Evolutionary conservation across 805 yeast species (phyloP), one percentile per base, ranked within the genome.

Genomic region (Metschnikowia orientalis): DNA sequence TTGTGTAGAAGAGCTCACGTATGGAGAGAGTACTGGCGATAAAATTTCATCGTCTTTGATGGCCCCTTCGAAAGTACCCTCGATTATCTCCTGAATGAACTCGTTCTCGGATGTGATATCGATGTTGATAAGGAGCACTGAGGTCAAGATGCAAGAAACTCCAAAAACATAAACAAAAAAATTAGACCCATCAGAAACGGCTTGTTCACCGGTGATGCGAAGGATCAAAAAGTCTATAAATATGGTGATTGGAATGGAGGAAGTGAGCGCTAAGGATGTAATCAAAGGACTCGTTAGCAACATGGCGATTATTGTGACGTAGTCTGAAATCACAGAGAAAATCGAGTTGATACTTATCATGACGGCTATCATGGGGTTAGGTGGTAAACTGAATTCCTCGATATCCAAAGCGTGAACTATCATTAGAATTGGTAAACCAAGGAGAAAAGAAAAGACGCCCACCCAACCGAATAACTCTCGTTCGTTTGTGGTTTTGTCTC

Each of bases 261-360:
- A 61, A 1, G 79, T 71, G 21, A 74, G 51, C 3, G 77, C 71
- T 23, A 74, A 54, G 3, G 77, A 61, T 2, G 75, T 67, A 10
- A 73, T 63, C 35, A 74, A 58, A 1, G 80, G 80, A 28, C 77
- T 71, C 1, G 79, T 74, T 23, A 73, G 55, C 13, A 74, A 48
- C 57, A 72, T 62, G 6, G 79, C 77, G 9, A 71, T 45, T n/a
- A 73, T 63, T 1, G 74, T 67, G 20, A 62, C 58, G 40, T 66
- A 74, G 42, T 74, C 80, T 0, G 77, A 71, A 5, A 69, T 46
- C 12, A 69, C 67, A 7, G 73, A 65, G 22, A 71, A 59, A 3
- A 71, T 42, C 0, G 77, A 74, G 37, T 71, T 63, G 26, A 61
- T 37, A 1, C 67, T 22, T 1, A 74, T 50, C 51, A 57, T 49